phyloP scores from a whole-genome alignment of 805 yeast species.

The Isabelozyma gotoi region DNA sequence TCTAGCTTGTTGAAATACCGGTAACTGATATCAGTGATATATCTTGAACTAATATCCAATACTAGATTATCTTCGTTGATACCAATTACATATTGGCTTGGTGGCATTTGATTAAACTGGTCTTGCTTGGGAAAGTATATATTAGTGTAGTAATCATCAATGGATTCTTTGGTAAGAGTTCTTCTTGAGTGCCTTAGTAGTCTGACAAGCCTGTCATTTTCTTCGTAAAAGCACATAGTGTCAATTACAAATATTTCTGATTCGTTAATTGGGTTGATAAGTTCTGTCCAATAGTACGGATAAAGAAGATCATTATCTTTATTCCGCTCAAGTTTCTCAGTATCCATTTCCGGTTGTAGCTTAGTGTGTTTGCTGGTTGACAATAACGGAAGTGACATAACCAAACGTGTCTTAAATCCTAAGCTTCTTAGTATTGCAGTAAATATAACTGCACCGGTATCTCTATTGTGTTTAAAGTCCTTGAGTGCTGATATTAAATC shows the following conservation, averaged over 20 bases:
- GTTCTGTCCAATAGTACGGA: conserved; percentile 38
- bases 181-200: conserved; percentile 12
- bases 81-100: conserved; percentile 29
- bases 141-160: conserved; percentile 9
- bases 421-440: conserved; percentile 25
- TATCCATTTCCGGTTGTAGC: conserved; percentile 23
- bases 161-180: neutral
- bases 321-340: conserved; percentile 15
- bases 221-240: conserved; percentile 27
- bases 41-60: conserved; percentile 29
- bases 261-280: conserved; percentile 27
- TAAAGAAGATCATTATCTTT: conserved; percentile 31
- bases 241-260: conserved; percentile 26
- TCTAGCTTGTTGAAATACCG: conserved; percentile 28
- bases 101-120: conserved; percentile 24
- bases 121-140: conserved; percentile 18
- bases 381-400: conserved; percentile 30
- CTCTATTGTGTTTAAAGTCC: conserved; percentile 29
- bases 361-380: conserved; percentile 9
- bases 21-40: conserved; percentile 29
- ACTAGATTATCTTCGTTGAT: conserved; percentile 14
- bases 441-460: conserved; percentile 32
- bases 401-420: conserved; percentile 29
- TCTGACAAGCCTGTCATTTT: conserved; percentile 20
- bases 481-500: conserved; percentile 15